Percentiles rank a stretch among this genome's conserved stretches.
Conservation (phyloP, 768 basidiomycete species). For the Russula ochroleuca region DNA sequence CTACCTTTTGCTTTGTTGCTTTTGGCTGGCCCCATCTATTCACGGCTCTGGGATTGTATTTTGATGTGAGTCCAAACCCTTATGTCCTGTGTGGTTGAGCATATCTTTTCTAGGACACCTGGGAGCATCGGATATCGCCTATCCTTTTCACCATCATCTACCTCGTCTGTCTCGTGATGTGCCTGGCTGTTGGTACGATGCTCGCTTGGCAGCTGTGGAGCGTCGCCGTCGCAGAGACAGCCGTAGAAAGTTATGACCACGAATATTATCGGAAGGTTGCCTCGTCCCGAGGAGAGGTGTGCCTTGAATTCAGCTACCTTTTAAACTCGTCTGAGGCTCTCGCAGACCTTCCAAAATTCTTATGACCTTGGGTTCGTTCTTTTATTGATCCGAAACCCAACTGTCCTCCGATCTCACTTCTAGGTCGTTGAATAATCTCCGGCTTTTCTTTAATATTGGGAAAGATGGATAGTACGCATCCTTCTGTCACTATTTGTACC, state of each 20-base stretch:
- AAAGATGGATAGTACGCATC: slow-evolving; percentile 70
- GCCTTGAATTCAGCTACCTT: slow-evolving; percentile 27
- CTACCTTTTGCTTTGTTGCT: slow-evolving; percentile 54
- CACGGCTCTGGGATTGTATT: slow-evolving; percentile 52
- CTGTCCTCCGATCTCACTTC: neutral
- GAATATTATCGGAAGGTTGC: slow-evolving; percentile 71
- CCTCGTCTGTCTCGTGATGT: slow-evolving; percentile 70
- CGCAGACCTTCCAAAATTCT: slow-evolving; percentile 77
- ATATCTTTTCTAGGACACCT: slow-evolving; percentile 27
- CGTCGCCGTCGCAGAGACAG: slow-evolving; percentile 71
- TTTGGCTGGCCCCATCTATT: slow-evolving; percentile 63
- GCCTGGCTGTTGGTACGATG: slow-evolving; percentile 71
- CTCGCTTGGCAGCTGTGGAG: slow-evolving; percentile 68
- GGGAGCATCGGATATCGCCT: slow-evolving; percentile 51
- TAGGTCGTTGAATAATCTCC: slow-evolving; percentile 61
- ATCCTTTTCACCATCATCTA: slow-evolving; percentile 69
- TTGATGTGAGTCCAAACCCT: slow-evolving; percentile 36
- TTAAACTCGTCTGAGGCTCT: neutral
- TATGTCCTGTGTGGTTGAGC: neutral
- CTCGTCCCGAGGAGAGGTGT: slow-evolving; percentile 61
- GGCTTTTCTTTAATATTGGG: slow-evolving; percentile 85
- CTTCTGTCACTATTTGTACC: neutral
- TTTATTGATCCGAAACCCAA: neutral
- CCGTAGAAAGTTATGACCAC: slow-evolving; percentile 88
- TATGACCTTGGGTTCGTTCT: slow-evolving; percentile 79